phyloP scores from a whole-genome alignment of 1,284 basidiomycete genomes.

The Takashimella tepidaria region DNA sequence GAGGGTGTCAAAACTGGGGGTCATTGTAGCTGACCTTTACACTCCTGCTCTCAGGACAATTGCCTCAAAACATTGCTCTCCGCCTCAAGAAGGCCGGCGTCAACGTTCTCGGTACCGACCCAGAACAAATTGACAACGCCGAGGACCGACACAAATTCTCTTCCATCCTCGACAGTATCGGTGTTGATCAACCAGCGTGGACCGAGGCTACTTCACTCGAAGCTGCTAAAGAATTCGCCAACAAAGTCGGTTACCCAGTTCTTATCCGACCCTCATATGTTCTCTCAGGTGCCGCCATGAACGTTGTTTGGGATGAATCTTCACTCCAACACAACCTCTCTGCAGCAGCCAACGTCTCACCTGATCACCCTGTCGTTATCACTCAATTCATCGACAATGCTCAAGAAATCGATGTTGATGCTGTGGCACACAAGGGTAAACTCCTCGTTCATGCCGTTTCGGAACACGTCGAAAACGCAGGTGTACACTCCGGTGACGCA shows the following conservation, averaged over 20 bases:
- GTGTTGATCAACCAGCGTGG: slow-evolving; percentile 97
- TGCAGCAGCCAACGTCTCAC: slow-evolving; percentile 90
- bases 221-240: slow-evolving; percentile 86
- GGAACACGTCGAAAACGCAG: slow-evolving; percentile 98
- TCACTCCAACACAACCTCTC: slow-evolving; percentile 87
- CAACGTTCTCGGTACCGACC: slow-evolving; percentile 94
- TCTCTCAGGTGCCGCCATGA: slow-evolving; percentile 98
- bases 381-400: slow-evolving; percentile 98
- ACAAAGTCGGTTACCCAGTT: slow-evolving; percentile 85
- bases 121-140: slow-evolving; percentile 89
- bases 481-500: slow-evolving; percentile 98
- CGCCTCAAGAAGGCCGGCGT: slow-evolving; percentile 85
- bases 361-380: slow-evolving; percentile 94
- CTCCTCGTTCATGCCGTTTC: slow-evolving; percentile 96
- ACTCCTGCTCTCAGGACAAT: no score
- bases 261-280: slow-evolving; percentile 96
- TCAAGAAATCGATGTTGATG: slow-evolving; percentile 97
- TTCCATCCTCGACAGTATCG: slow-evolving; percentile 85
- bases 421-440: slow-evolving; percentile 88
- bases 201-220: slow-evolving; percentile 82
- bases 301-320: slow-evolving; percentile 91
- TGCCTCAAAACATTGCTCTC: slow-evolving; percentile 97
- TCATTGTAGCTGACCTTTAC: no score
- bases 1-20: no score
- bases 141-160: slow-evolving; percentile 99